Conservation (phyloP, 2,329 filamentous ascomycete genomes). For the Thermothelomyces thermophilus region DNA sequence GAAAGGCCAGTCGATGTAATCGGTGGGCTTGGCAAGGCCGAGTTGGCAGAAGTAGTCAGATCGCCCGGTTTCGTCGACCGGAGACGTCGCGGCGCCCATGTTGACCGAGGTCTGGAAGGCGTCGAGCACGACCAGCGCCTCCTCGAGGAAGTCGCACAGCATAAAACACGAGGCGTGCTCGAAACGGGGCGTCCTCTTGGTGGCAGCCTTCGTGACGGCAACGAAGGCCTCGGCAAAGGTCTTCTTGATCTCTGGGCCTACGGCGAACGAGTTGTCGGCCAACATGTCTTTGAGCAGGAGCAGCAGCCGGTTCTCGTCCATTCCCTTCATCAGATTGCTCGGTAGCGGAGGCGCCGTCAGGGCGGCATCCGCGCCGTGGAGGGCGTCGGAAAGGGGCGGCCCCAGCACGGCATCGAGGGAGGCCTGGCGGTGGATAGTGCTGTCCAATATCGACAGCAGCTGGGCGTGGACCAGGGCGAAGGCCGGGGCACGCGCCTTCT, state of each 20-base stretch:
- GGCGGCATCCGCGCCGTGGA: slow-evolving; percentile 57
- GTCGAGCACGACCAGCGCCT: slow-evolving; percentile 61
- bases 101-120: slow-evolving; percentile 33
- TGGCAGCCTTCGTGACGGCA: slow-evolving; percentile 63
- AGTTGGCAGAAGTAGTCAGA: slow-evolving; percentile 10
- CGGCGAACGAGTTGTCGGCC: slow-evolving; percentile 37
- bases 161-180: slow-evolving; percentile 81
- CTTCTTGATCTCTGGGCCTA: slow-evolving; percentile 44
- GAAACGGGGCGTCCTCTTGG: slow-evolving; percentile 70
- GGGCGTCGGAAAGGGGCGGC: slow-evolving; percentile 39
- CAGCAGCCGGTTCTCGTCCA: slow-evolving; percentile 84
- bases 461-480: slow-evolving; percentile 78
- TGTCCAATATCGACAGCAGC: slow-evolving; percentile 70
- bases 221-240: slow-evolving; percentile 74
- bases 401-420: slow-evolving; percentile 41
- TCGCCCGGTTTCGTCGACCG: slow-evolving; percentile 7
- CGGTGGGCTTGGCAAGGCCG: slow-evolving; percentile 15
- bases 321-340: slow-evolving; percentile 64
- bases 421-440: slow-evolving; percentile 72
- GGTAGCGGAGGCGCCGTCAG: slow-evolving; percentile 52
- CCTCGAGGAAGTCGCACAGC: slow-evolving; percentile 85
- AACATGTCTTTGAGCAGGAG: slow-evolving; percentile 77
- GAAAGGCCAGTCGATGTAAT: slow-evolving; percentile 70
- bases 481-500: slow-evolving; percentile 63
- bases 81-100: slow-evolving; percentile 27